Percentiles rank a stretch among this genome's conserved stretches.
phyloP scores from a whole-genome alignment of 805 yeast genomes.

The Candida oleophila region DNA sequence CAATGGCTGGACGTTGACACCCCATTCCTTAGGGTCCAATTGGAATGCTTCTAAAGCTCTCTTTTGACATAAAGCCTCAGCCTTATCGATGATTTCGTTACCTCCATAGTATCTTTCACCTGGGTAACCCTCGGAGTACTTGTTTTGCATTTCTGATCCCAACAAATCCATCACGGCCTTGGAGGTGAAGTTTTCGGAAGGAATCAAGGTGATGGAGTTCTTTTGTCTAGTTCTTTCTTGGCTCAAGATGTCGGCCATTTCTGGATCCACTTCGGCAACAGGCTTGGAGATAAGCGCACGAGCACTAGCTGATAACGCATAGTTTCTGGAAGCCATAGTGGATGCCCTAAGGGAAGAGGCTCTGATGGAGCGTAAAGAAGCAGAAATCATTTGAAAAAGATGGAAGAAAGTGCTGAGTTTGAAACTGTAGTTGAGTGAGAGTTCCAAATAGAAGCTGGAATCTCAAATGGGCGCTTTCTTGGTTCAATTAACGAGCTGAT shows the following conservation, averaged over 20 bases:
- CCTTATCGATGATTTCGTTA: slow-evolving; percentile 93
- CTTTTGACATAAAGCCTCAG: slow-evolving; percentile 87
- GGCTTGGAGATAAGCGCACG: slow-evolving; percentile 63
- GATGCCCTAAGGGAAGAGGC: slow-evolving; percentile 4
- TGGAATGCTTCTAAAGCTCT: slow-evolving; percentile 91
- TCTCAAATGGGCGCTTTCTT: not conserved
- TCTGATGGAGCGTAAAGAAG: slow-evolving; percentile 26
- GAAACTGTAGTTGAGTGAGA: too few relatives aligned
- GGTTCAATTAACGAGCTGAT: too few relatives aligned
- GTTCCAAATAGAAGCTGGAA: too few relatives aligned
- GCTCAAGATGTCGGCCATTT: slow-evolving; percentile 66
- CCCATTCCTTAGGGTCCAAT: slow-evolving; percentile 84
- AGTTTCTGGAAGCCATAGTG: slow-evolving; percentile 23
- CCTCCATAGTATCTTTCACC: slow-evolving; percentile 99
- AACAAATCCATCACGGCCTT: slow-evolving; percentile 93
- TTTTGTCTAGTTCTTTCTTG: slow-evolving; percentile 90
- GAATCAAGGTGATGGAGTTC: slow-evolving; percentile 90
- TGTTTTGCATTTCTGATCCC: slow-evolving; percentile 98
- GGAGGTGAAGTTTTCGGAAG: slow-evolving; percentile 96
- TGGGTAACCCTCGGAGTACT: slow-evolving; percentile 98
- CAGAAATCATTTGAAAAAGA: slow-evolving; percentile 24
- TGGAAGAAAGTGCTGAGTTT: too few relatives aligned
- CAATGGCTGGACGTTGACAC: slow-evolving; percentile 94
- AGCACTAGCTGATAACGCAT: slow-evolving; percentile 70
- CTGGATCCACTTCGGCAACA: slow-evolving; percentile 71